Evolutionary conservation across 2,329 filamentous ascomycete genomes (phyloP), one percentile per base, ranked within the genome.

Genomic region (Fusarium globosum): DNA sequence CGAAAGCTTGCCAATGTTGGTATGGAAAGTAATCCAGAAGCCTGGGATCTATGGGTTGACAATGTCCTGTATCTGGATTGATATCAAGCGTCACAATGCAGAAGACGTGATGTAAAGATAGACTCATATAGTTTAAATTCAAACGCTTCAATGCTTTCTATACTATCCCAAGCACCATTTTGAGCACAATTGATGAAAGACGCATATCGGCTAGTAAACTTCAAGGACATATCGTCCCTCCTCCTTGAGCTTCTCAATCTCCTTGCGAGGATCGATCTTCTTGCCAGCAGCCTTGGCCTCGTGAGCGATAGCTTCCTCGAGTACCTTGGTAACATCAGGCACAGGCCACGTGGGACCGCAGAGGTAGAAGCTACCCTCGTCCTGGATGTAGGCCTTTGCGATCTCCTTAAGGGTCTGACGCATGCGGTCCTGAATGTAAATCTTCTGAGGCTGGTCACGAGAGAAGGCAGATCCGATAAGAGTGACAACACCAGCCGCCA

Each of bases 351-450:
- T 99, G 36, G 96, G 96, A 49, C 96, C 96, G 82, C 96, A 99
- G 23, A 99, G 92, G 84, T 99, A 99, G 86, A 99, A 99, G 39
- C 93, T 92, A 64, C 96, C 96, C 78, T 96, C 92, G 76, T 98
- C 90, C 79, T 91, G 86, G 74, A 98, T 90, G 82, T 98, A 98
- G 1, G 95, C 93, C 83, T 95, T 86, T 66, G 94, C 88, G 73
- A 99, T 97, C 71, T 96, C 92, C 49, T 87, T 85, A 68, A 98
- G 85, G 1, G 92, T 94, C 88, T 98, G 89, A 65, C 96, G 89
- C 96, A 99, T 99, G 75, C 95, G 91, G 82, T 99, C 96, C 87
- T 99, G 96, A 80, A 99, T 99, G 85, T 99, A 99, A 75, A 99
- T 97, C 91, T 99, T 99, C 86, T 98, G 89, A 21, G 94, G 93